Conservation (phyloP, 257 asterid genomes). For the Ophiorrhiza pumila region DNA sequence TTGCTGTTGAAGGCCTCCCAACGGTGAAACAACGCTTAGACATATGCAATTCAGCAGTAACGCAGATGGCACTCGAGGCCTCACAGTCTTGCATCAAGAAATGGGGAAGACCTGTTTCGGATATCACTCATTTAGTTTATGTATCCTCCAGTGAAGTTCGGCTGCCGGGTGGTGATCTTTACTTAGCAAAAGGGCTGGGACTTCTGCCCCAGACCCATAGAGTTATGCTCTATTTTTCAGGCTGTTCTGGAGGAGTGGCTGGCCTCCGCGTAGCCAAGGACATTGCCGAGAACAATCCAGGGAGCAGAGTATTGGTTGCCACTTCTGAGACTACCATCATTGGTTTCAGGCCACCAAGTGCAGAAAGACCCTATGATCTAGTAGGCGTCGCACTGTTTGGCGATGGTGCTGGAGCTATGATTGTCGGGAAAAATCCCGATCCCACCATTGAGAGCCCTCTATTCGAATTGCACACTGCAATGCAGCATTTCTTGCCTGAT, state of each 20-base stretch:
- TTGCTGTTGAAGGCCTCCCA: slow-evolving; percentile 80
- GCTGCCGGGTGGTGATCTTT: slow-evolving; percentile 91
- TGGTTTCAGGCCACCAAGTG: slow-evolving; percentile 83
- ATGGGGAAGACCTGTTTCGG: slow-evolving; percentile 75
- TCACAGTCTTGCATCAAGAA: slow-evolving; percentile 65
- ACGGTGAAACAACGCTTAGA: slow-evolving; percentile 74
- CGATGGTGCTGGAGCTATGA: slow-evolving; percentile 89
- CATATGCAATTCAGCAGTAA: slow-evolving; percentile 85
- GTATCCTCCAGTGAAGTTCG: slow-evolving; percentile 96
- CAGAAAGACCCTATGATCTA: slow-evolving; percentile 68
- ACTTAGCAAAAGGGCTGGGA: slow-evolving; percentile 86
- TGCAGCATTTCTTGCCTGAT: slow-evolving; percentile 73
- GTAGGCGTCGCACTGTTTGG: slow-evolving; percentile 95
- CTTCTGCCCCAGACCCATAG: slow-evolving; percentile 59
- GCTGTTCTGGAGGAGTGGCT: slow-evolving; percentile 99
- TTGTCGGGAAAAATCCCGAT: slow-evolving; percentile 51
- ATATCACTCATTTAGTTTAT: slow-evolving; percentile 80
- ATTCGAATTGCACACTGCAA: slow-evolving; percentile 68
- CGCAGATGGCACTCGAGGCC: slow-evolving; percentile 89
- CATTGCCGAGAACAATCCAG: slow-evolving; percentile 92
- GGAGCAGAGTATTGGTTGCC: slow-evolving; percentile 68
- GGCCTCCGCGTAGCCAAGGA: slow-evolving; percentile 95
- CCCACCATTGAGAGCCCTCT: slow-evolving; percentile 44
- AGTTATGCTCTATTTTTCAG: slow-evolving; percentile 79
- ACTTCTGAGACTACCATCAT: slow-evolving; percentile 91